Base-by-base conservation (phyloP, 1,139 yeast genomes). In the Geotrichum bryndzae region DNA sequence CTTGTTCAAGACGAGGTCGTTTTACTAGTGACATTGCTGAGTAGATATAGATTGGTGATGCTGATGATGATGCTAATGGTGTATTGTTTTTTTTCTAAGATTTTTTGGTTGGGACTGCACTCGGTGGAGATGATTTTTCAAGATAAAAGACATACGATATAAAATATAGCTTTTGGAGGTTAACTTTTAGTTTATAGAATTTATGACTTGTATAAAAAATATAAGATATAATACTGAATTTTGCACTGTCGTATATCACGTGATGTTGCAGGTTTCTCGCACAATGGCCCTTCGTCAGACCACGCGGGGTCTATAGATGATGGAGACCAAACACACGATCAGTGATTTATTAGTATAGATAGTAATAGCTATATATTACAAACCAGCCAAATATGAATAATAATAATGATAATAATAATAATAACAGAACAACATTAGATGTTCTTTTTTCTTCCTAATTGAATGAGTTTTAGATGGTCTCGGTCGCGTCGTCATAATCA, bases 381-480 rank as follows among this genome's bases (percentile, higher is more conserved):
- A 27, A 27, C 31, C 31, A 4, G 31, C 1, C 6, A 27, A 27
- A 27, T 27, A 6, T 4, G 3, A 27, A 27, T 27, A 6, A 27
- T 3, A 27, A 27, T 27, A 27, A 27, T 27, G 0, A 27, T 27
- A 27, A 27, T 27, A 27, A 27, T 27, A 4, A 6, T 3, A 3
- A n/a, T 11, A 7, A 23, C 60, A 68, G 70, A n/a, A 71, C 68
- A 45, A 73, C 70, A 60, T 8, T 10, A 41, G 5, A 13, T 41
- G 70, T 73, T 27, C 71, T 69, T 56, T 68, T 65, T 66, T 70
- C 73, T 53, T 70, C 69, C 56, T 69, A 18, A 18, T 18, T 18
- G 18, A 18, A 18, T 18, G 18, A 71, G 45, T 31, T 33, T n/a
- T 61, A 59, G 56, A 66, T 51, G 60, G 59, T 31, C 46, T 41